Base-by-base conservation (phyloP, 768 basidiomycete species). In the Hemileccinum rubropunctum region DNA sequence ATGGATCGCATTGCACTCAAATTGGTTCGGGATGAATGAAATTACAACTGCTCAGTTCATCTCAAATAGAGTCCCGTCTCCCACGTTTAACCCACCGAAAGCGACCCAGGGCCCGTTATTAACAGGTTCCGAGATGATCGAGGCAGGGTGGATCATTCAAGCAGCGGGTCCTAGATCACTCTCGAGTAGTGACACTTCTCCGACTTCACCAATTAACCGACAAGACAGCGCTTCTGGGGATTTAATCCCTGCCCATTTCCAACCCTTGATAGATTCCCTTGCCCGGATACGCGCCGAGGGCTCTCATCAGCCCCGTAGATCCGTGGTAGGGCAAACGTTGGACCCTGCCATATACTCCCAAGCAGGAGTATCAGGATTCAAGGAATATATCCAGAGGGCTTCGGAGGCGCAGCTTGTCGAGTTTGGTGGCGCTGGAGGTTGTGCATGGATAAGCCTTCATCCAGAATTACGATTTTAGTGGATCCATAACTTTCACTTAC, bases 331-430 rank as follows among this genome's bases (percentile, higher is more conserved):
- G 10, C 33, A 60, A 23, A 56, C 61, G 27, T 53, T 82, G 11
- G 30, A 64, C 59, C 44, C 57, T 53, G 27, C 36, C 1, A 60
- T 71, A 2, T 79, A 78, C 45, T 56, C 60, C 57, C 59, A 59
- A 30, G 76, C 73, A 10, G 73, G 75, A 1, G 74, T 72, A 5
- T 26, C 67, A 6, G 71, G 59, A 21, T 77, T 80, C 53, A 63
- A 63, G 15, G 69, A 74, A 36, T 81, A 80, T 53, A 45, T 67
- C 12, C 54, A 52, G 9, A 51, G 71, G 47, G 79, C 79, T 12
- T 62, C 65, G 34, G 61, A 71, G 48, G 63, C 54, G 13, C 71
- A 67, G 20, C 64, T 80, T 27, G 55, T 79, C 45, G 66, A 69
- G 36, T 63, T 70, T 13, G 79, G 78, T 26, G 76, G 75, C 4